phyloP scores from a whole-genome alignment of 805 yeast species.

The Candida ortonii region DNA sequence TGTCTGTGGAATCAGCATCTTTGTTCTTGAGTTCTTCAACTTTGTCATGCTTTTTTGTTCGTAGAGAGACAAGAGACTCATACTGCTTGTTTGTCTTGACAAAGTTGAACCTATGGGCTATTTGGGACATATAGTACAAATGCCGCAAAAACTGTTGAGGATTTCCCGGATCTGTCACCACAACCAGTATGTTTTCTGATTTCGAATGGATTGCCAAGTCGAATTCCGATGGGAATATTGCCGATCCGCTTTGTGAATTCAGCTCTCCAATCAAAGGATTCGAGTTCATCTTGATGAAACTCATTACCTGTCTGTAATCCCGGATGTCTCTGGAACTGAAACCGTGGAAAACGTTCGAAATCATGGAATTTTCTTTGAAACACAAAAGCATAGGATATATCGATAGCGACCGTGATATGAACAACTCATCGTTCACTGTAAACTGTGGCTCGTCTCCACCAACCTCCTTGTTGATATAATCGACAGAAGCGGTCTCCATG shows the following conservation, averaged over 20 bases:
- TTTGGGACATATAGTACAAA: conserved; percentile 35
- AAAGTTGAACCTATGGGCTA: conserved; percentile 45
- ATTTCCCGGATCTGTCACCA: conserved; percentile 44
- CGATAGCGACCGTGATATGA: conserved; percentile 50
- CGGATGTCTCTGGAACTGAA: conserved; percentile 65
- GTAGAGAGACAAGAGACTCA: conserved; percentile 29
- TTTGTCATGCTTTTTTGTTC: conserved; percentile 39
- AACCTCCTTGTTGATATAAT: conserved; percentile 42
- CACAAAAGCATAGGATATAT: conserved; percentile 61
- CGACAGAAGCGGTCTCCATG: conserved; percentile 41
- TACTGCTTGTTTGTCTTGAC: conserved; percentile 38
- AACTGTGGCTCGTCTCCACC: conserved; percentile 14
- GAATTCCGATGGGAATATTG: conserved; percentile 35
- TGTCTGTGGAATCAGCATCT: conserved; percentile 40
- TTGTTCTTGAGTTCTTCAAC: conserved; percentile 44
- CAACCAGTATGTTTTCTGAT: conserved; percentile 46
- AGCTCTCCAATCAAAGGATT: conserved; percentile 55
- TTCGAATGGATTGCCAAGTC: conserved; percentile 25
- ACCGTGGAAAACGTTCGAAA: conserved; percentile 54
- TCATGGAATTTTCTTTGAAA: conserved; percentile 54
- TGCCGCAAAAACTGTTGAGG: conserved; percentile 22
- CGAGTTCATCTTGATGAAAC: conserved; percentile 49
- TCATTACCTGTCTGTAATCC: conserved; percentile 41
- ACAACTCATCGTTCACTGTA: conserved; percentile 44
- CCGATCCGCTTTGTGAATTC: conserved; percentile 36